Percentiles rank a stretch among this genome's conserved stretches.
Evolutionary conservation across 192 early-diverging fungal genomes (phyloP).

Genomic region (Coemansia sp.): DNA sequence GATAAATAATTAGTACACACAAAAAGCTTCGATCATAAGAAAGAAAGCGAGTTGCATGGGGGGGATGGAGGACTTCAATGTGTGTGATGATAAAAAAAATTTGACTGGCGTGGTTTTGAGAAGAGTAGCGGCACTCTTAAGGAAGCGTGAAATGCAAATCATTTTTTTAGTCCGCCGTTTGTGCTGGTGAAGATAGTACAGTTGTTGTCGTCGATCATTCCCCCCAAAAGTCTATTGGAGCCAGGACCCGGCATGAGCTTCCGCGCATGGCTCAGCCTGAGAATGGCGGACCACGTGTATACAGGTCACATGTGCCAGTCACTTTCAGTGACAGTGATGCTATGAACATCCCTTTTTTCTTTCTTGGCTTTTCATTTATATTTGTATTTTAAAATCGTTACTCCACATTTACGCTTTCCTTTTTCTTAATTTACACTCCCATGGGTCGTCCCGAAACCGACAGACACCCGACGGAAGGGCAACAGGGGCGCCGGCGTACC

Average conservation of each 20-base stretch:
- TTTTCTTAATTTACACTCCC: neutral
- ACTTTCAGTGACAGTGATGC: neutral
- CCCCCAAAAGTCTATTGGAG: neutral
- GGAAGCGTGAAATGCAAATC: neutral
- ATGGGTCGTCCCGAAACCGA: neutral
- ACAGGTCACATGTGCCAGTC: slow-evolving; percentile 9
- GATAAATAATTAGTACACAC: slow-evolving; percentile 4
- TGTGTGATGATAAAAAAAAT: neutral
- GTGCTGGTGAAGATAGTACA: neutral
- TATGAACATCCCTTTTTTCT: neutral
- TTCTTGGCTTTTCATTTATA: neutral
- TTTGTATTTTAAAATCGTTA: neutral
- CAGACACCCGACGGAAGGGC: neutral
- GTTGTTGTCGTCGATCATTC: neutral
- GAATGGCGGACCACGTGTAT: neutral
- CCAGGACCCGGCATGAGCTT: neutral
- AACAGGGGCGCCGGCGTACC: neutral
- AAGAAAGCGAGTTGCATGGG: neutral
- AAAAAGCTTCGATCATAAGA: neutral
- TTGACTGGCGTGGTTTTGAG: neutral
- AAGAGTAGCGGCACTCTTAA: neutral
- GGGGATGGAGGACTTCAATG: neutral
- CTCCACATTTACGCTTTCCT: neutral
- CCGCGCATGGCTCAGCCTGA: neutral
- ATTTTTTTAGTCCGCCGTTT: neutral